Evolutionary conservation across 2,329 filamentous ascomycete species (phyloP).

Genomic region (Aurifilum marmelostoma): DNA sequence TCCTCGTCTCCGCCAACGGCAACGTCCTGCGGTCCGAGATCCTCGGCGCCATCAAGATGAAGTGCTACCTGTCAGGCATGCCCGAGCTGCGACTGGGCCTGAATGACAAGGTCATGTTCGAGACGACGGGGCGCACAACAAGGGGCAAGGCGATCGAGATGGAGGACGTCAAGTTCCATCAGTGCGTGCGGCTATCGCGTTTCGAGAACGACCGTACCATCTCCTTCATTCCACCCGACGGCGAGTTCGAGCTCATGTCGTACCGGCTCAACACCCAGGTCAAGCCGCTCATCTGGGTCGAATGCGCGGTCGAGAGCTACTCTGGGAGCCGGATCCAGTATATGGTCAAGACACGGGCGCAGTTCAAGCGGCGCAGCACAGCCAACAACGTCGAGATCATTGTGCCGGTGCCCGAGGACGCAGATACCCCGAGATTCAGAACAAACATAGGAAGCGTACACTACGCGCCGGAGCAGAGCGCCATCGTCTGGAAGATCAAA

Average conservation of each 20-base stretch:
- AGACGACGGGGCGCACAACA: slow-evolving; percentile 92
- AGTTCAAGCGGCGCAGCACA: slow-evolving; percentile 97
- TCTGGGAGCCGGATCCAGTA: slow-evolving; percentile 96
- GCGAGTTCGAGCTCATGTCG: slow-evolving; percentile 99
- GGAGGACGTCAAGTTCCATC: slow-evolving; percentile 99
- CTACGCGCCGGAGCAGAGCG: slow-evolving; percentile 95
- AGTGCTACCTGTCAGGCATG: slow-evolving; percentile 98
- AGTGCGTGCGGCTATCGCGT: slow-evolving; percentile 91
- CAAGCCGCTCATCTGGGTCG: slow-evolving; percentile 98
- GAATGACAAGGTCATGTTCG: slow-evolving; percentile 99
- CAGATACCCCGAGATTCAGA: slow-evolving; percentile 91
- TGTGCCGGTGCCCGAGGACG: slow-evolving; percentile 95
- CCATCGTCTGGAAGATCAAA: slow-evolving; percentile 99
- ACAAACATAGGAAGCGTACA: slow-evolving; percentile 98
- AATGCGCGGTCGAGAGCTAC: slow-evolving; percentile 95
- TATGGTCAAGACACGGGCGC: slow-evolving; percentile 96
- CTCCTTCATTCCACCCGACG: slow-evolving; percentile 97
- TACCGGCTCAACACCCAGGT: slow-evolving; percentile 98
- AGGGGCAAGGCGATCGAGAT: slow-evolving; percentile 98
- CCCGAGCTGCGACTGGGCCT: slow-evolving; percentile 90
- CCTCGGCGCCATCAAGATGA: slow-evolving; percentile 97
- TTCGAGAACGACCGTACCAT: slow-evolving; percentile 99
- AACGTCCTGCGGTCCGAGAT: slow-evolving; percentile 97
- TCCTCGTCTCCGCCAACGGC: slow-evolving; percentile 90
- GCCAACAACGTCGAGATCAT: slow-evolving; percentile 99